Evolutionary conservation across 2,329 filamentous ascomycete genomes (phyloP).

Genomic region (Aspergillus unguis): DNA sequence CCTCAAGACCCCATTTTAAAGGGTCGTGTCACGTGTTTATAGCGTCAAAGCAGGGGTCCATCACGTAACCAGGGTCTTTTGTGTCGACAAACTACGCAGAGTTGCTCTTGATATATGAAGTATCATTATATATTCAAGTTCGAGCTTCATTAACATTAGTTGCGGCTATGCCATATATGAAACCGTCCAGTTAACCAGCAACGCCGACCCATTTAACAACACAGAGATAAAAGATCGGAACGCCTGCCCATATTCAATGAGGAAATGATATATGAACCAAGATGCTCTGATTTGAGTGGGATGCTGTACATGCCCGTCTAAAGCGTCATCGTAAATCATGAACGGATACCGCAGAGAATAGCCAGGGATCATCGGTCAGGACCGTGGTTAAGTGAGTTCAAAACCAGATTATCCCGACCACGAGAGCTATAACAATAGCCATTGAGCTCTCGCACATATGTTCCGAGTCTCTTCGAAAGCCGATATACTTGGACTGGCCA

Average conservation of each 20-base stretch:
- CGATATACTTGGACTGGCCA: conserved; percentile 25
- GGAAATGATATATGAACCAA: neutral
- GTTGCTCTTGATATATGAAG: too few relatives aligned
- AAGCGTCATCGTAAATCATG: neutral
- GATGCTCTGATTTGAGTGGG: neutral
- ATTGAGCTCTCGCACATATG: conserved; percentile 35
- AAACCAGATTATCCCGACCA: conserved; percentile 39
- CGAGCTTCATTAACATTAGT: conserved; percentile 7
- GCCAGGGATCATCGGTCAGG: neutral
- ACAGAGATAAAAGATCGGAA: neutral
- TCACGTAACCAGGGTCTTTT: neutral
- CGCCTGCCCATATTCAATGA: neutral
- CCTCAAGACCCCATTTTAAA: neutral
- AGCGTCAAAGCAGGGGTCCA: neutral
- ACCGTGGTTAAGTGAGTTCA: conserved; percentile 11
- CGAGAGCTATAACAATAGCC: conserved; percentile 37
- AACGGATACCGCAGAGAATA: neutral
- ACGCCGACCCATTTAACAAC: neutral
- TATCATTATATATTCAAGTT: too few relatives aligned
- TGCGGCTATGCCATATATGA: conserved; percentile 1
- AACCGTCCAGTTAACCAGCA: neutral
- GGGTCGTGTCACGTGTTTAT: neutral
- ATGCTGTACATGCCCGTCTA: neutral
- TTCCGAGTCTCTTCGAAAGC: conserved; percentile 22
- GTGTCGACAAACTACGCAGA: too few relatives aligned